Evolutionary conservation across 2,329 filamentous ascomycete genomes (phyloP).

Genomic region (Didymella pinodella): DNA sequence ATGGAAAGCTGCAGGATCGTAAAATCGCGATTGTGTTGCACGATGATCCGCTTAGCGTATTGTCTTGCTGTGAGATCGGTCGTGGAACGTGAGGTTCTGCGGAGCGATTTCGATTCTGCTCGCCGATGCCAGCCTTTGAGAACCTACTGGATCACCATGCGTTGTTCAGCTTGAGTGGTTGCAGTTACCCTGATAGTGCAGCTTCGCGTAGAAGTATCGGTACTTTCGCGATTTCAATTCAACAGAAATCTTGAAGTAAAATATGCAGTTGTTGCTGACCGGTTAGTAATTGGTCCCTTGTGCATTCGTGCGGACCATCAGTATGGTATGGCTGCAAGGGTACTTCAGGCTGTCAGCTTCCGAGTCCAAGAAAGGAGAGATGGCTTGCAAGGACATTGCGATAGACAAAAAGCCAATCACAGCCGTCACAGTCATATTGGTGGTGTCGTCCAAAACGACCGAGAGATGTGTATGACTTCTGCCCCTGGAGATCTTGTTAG

Average conservation of each 20-base stretch:
- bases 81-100: constrained; percentile 5
- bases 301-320: background rate
- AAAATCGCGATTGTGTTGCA: constrained; percentile 5
- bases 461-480: background rate
- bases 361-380: background rate
- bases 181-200: background rate
- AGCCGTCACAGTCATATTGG: background rate
- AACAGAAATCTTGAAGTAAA: background rate
- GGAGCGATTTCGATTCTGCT: background rate
- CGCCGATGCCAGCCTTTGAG: background rate
- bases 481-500: background rate
- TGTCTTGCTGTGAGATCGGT: background rate
- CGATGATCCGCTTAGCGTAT: background rate
- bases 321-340: background rate
- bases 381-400: background rate
- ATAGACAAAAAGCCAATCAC: background rate
- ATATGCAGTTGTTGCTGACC: background rate
- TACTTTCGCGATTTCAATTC: background rate
- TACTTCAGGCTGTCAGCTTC: background rate
- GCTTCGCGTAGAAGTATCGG: background rate
- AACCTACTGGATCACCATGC: background rate
- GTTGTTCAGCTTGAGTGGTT: background rate
- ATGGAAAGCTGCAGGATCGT: constrained; percentile 2
- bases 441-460: background rate
- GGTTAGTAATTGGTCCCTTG: background rate